Conservation (phyloP, 2,329 filamentous ascomycete genomes). For the Diaporthe eres region DNA sequence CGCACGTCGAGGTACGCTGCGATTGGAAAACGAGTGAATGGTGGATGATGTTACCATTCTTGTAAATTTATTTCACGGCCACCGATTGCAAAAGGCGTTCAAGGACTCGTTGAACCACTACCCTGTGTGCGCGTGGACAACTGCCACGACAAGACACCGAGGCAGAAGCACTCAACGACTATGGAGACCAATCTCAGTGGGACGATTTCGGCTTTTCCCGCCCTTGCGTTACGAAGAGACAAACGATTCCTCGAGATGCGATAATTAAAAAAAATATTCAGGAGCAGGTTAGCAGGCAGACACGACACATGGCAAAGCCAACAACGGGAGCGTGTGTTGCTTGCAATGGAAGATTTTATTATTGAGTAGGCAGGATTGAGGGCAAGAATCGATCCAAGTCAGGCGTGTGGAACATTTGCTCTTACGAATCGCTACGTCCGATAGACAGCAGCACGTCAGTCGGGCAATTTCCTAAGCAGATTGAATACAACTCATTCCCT, state of each 20-base stretch:
- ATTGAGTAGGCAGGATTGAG: slow-evolving; percentile 6
- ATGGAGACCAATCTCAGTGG: neutral
- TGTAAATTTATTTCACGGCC: slow-evolving; percentile 40
- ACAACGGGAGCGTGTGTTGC: slow-evolving; percentile 26
- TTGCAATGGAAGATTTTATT: slow-evolving; percentile 8
- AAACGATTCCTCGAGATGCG: slow-evolving; percentile 11
- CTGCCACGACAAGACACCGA: slow-evolving; percentile 12
- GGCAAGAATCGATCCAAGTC: slow-evolving; percentile 7
- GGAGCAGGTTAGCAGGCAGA: slow-evolving; percentile 12
- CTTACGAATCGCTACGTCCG: slow-evolving; percentile 33
- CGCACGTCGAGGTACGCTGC: neutral
- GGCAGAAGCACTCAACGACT: slow-evolving; percentile 3
- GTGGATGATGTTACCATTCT: slow-evolving; percentile 32
- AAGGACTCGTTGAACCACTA: slow-evolving; percentile 15
- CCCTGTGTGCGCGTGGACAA: neutral
- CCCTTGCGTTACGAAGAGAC: slow-evolving; percentile 19
- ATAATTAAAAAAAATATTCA: slow-evolving; percentile 23
- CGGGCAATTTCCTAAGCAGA: slow-evolving; percentile 40
- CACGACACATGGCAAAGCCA: slow-evolving; percentile 16
- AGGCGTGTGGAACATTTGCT: slow-evolving; percentile 36
- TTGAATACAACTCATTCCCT: slow-evolving; percentile 41
- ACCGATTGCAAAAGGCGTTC: slow-evolving; percentile 39
- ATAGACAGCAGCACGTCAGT: slow-evolving; percentile 33
- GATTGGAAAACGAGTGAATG: slow-evolving; percentile 35
- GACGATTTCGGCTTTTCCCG: neutral